Conservation (phyloP, 164 flowering plant species). For the Kalanchoe fedtschenkoi region DNA sequence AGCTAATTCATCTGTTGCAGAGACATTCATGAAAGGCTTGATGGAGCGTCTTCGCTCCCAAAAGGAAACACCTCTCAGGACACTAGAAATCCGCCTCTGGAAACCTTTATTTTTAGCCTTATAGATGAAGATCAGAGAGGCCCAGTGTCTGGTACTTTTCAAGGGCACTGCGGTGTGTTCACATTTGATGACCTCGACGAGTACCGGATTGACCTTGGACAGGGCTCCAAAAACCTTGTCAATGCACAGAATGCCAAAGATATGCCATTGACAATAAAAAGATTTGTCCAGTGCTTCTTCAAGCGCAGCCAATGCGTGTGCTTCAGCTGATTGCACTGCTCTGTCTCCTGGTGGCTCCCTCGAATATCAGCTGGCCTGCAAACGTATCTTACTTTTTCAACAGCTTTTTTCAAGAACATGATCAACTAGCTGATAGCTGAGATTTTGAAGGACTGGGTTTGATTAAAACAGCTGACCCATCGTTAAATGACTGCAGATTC, state of each 20-base stretch:
- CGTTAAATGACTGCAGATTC: constrained; percentile 59
- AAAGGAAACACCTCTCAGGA: constrained; percentile 56
- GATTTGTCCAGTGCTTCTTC: constrained; percentile 55
- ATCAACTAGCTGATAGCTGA: constrained; percentile 66
- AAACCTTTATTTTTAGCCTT: constrained; percentile 53
- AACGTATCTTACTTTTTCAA: constrained; percentile 84
- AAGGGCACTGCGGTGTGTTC: constrained; percentile 84
- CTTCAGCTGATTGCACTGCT: constrained; percentile 60
- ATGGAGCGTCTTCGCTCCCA: constrained; percentile 43
- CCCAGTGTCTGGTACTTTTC: constrained; percentile 44
- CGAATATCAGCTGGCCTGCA: constrained; percentile 65
- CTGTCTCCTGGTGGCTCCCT: constrained; percentile 73
- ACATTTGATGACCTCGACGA: constrained; percentile 92
- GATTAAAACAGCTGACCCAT: constrained; percentile 85
- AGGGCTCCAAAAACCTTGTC: constrained; percentile 34
- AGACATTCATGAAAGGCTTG: constrained; percentile 57
- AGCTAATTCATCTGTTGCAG: constrained; percentile 54
- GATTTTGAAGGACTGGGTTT: constrained; percentile 76
- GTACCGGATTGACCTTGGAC: constrained; percentile 49
- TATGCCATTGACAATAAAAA: constrained; percentile 53
- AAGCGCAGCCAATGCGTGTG: constrained; percentile 42
- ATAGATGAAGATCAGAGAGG: constrained; percentile 72
- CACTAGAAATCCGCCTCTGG: constrained; percentile 43
- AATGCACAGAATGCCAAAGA: constrained; percentile 66
- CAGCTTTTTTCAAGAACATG: constrained; percentile 73